Conservation (phyloP, 495 filamentous ascomycete species). For the Daldinia caldariorum region DNA sequence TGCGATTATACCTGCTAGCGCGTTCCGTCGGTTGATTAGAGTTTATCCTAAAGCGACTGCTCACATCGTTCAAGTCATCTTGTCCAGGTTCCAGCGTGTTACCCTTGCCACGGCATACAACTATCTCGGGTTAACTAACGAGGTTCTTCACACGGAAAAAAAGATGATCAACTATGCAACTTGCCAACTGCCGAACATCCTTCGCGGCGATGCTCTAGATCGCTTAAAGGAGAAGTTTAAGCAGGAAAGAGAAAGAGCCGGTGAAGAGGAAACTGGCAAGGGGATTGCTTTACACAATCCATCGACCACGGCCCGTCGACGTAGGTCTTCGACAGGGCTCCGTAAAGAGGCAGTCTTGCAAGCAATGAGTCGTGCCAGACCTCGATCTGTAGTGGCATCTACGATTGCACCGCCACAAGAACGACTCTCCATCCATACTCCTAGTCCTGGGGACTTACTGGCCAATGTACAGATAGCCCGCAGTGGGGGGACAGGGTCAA, state of each 20-base stretch:
- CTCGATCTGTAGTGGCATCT: slow-evolving; percentile 45
- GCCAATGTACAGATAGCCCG: slow-evolving; percentile 81
- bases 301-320: slow-evolving; percentile 65
- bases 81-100: slow-evolving; percentile 92
- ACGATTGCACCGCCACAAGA: slow-evolving; percentile 47
- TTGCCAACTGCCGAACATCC: slow-evolving; percentile 89
- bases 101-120: slow-evolving; percentile 93
- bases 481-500: slow-evolving; percentile 52
- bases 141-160: slow-evolving; percentile 89
- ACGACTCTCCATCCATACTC: slow-evolving; percentile 52
- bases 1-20: slow-evolving; percentile 95
- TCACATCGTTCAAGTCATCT: slow-evolving; percentile 96
- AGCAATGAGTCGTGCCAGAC: slow-evolving; percentile 61
- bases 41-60: slow-evolving; percentile 96
- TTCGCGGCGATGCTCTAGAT: slow-evolving; percentile 84
- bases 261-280: slow-evolving; percentile 85
- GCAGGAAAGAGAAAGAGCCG: slow-evolving; percentile 83
- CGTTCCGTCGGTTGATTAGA: slow-evolving; percentile 91
- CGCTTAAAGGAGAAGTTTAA: slow-evolving; percentile 93
- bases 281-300: slow-evolving; percentile 94
- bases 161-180: slow-evolving; percentile 92
- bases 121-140: slow-evolving; percentile 89
- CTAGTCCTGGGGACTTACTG: slow-evolving; percentile 81
- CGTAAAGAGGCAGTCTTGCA: slow-evolving; percentile 86
- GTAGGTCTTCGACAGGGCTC: slow-evolving; percentile 76